Evolutionary conservation across 2,329 filamentous ascomycete species (phyloP), one percentile per base, ranked within the genome.

Genomic region (Aspergillus eucalypticola): DNA sequence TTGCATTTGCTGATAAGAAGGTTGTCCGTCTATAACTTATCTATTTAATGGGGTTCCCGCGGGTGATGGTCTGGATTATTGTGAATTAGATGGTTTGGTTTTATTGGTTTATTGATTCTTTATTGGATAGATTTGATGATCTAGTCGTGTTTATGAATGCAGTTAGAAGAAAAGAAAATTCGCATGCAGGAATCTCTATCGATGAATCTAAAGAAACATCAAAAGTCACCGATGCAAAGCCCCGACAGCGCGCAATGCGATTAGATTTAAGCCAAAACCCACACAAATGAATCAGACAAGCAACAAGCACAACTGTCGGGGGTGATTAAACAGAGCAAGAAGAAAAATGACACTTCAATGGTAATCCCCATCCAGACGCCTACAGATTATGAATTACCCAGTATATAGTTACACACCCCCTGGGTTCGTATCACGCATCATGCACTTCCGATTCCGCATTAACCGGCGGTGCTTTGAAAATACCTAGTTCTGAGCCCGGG

Each of bases 401-500:
- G 21, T 35, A 50, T 50, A 50, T 50, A 50, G 46, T 50, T 50
- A 50, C 46, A 50, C 46, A 50, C 46, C 53, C 23, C 32, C 32
- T 35, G 53, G 15, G 19, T 1, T 35, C 29, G 52, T 44, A 55
- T 62, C 54, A 62, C 27, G 42, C 58, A 60, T 71, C 65, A 66
- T 58, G 65, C 54, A 56, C 53, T 39, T 69, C 66, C 19, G 67
- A 61, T 7, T 60, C 59, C 46, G 56, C 50, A 29, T 61, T 46
- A 15, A 58, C 51, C 6, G 67, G 56, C 13, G 67, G 58, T 5
- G 70, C 60, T 21, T 85, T 81, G 70, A 94, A 89, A 44, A 81
- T 82, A 48, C 87, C 85, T 57, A 96, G 76, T 76, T 96, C 89
- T 62, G 90, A 82, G 29, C 88, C 88, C 68, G 87, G 87, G 10